Conservation (phyloP, 208 protist genomes). For the Herpetomonas tarakana region DNA sequence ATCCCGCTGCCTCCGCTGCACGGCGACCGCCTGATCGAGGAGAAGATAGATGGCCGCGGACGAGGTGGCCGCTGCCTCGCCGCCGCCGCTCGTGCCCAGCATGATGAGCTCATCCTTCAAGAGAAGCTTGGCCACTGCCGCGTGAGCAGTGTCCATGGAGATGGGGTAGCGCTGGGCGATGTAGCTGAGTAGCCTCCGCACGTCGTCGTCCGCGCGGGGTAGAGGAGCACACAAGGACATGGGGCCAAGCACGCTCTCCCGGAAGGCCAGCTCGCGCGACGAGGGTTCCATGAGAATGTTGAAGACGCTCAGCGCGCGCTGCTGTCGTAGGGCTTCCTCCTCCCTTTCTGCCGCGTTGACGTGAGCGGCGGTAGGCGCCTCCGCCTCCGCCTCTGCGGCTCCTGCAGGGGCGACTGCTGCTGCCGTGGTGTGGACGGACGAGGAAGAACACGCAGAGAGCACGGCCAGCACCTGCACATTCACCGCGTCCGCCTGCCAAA, state of each 20-base stretch:
- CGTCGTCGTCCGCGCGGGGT: constrained; percentile 10
- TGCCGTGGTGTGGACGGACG: no score
- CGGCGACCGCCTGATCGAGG: constrained; percentile 19
- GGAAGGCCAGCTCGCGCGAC: constrained; percentile 20
- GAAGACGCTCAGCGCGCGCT: constrained; percentile 40
- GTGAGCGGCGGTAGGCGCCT: not conserved
- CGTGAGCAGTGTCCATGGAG: constrained; percentile 32
- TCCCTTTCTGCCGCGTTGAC: not conserved
- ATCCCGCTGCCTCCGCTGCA: constrained; percentile 12
- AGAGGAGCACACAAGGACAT: constrained; percentile 22
- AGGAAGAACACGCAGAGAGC: constrained; percentile 1
- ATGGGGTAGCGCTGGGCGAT: constrained; percentile 23
- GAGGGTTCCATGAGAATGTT: constrained; percentile 42
- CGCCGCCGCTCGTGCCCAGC: not conserved
- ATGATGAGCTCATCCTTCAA: constrained; percentile 4
- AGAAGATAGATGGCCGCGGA: constrained; percentile 30
- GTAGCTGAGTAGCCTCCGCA: constrained; percentile 43
- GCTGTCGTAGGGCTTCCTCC: not conserved
- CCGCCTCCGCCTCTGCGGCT: not conserved
- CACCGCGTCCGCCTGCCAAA: constrained; percentile 34
- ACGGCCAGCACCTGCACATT: constrained; percentile 20
- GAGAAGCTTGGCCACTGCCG: constrained; percentile 33
- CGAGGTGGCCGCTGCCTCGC: not conserved
- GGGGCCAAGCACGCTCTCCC: constrained; percentile 32
- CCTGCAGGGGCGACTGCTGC: no score